These are phyloP conservation scores for Parathielavia hyrcaniae DNA, from an alignment of 495 filamentous ascomycete genomes.

Conservation along the genomic window DNA sequence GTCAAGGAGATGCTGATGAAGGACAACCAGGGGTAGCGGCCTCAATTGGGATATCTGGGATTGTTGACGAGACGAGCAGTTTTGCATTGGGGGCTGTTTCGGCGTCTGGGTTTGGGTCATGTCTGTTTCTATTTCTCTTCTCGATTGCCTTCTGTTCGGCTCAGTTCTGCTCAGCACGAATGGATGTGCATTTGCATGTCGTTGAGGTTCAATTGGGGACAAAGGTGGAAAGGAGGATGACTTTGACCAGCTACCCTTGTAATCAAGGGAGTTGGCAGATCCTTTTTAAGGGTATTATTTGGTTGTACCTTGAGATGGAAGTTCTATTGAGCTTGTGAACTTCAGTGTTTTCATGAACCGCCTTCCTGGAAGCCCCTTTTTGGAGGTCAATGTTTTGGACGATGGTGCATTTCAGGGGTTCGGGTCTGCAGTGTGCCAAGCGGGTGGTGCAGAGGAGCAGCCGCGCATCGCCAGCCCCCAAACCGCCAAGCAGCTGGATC, in stretches of 20 bases:
- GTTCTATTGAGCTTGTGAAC: no score
- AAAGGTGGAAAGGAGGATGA: no score
- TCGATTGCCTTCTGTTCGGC: not conserved
- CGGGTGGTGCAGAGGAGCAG: conserved; percentile 2
- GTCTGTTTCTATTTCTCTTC: not conserved
- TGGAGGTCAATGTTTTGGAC: not conserved
- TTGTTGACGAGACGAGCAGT: not conserved
- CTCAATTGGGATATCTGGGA: no score
- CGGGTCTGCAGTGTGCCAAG: conserved; percentile 1
- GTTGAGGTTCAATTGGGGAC: no score
- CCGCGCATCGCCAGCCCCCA: conserved; percentile 10
- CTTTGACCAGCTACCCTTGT: no score
- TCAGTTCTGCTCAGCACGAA: not conserved
- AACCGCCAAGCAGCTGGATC: conserved; percentile 1
- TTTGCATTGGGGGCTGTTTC: not conserved
- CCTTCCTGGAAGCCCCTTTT: not conserved
- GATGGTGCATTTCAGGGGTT: not conserved
- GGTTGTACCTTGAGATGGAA: no score
- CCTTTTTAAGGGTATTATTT: not conserved
- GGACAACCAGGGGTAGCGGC: conserved; percentile 28
- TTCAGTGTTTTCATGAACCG: not conserved
- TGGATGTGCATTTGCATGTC: no score
- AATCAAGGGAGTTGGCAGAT: not conserved
- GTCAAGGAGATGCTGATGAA: conserved; percentile 72
- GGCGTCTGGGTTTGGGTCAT: not conserved